Base-by-base conservation (phyloP, 2,329 filamentous ascomycete genomes). In the Aspergillus intermedius region DNA sequence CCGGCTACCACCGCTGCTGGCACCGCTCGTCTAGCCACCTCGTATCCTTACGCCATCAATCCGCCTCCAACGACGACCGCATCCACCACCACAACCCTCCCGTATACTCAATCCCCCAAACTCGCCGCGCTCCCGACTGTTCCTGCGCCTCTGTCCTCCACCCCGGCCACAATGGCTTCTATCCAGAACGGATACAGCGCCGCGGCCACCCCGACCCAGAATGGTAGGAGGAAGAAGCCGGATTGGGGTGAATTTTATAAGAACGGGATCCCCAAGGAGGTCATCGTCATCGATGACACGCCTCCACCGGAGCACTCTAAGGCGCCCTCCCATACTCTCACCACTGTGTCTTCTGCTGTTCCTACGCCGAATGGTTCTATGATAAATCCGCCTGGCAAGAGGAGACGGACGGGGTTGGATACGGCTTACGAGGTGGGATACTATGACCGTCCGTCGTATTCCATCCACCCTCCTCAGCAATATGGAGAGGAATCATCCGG, bases 231-330 rank as follows among this genome's bases (percentile, higher is more conserved):
- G 63, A 65, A 79, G 78, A 65, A 82, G 56, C 86, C 87, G 44
- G 84, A 93, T 69, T 93, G 88, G 88, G 76, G 80, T 49, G 81
- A 79, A 55, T 93, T 91, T 64, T 91, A 91, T 68, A 86, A 85
- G 65, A 91, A 91, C 67, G 88, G 88, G 3, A 73, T 90, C 22
- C 88, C 88, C 21, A 86, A 88, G 65, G 88, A 93, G 72, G 83
- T 93, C 63, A 91, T 93, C 62, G 83, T 91, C 60, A 93, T 93
- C 37, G 69, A 72, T 53, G 85, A 91, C 66, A 83, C 81, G 4
- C 86, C 86, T 45, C 69, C 71, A 9, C 76, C 76, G 28, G 65
- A 69, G 37, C 51, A 59, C 13, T 49, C 60, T 44, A 59, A 62
- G 42, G 52, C 50, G 42, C 49, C 54, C 30, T 49, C 63, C 19